A percentile compares a stretch with the other conserved stretches of the same genome.
Evolutionary conservation across 441 rosid species (phyloP).

Genomic region (Hura crepitans): DNA sequence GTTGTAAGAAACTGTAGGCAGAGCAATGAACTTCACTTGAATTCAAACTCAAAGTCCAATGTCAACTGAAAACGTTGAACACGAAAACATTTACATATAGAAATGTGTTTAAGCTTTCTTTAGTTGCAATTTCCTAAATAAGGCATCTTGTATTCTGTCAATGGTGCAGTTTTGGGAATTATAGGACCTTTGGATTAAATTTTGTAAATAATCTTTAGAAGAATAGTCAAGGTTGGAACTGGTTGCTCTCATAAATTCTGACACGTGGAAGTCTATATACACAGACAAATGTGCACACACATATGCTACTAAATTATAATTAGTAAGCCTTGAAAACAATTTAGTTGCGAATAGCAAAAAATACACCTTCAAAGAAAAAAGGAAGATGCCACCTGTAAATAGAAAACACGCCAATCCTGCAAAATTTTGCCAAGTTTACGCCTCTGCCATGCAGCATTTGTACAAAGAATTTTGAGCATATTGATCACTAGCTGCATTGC

Average conservation of each 20-base stretch:
- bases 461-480: conserved; percentile 84
- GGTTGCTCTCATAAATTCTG: neutral
- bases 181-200: neutral
- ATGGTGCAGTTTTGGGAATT: neutral
- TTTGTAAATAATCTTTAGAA: neutral
- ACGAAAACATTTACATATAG: too few relatives aligned
- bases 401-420: conserved; percentile 89
- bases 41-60: neutral
- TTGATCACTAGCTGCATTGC: conserved; percentile 75
- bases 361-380: neutral
- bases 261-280: neutral
- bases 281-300: neutral
- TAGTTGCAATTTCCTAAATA: neutral
- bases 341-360: neutral
- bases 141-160: neutral
- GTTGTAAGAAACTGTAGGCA: neutral
- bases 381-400: conserved; percentile 54
- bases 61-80: neutral
- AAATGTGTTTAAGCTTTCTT: too few relatives aligned
- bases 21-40: neutral
- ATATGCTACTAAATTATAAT: neutral
- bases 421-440: conserved; percentile 93
- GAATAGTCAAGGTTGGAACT: neutral
- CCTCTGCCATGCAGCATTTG: conserved; percentile 98
- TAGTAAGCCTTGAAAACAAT: neutral